Conservation (phyloP, 2,329 filamentous ascomycete species). For the Dryadomyces quercus-mongolicae region DNA sequence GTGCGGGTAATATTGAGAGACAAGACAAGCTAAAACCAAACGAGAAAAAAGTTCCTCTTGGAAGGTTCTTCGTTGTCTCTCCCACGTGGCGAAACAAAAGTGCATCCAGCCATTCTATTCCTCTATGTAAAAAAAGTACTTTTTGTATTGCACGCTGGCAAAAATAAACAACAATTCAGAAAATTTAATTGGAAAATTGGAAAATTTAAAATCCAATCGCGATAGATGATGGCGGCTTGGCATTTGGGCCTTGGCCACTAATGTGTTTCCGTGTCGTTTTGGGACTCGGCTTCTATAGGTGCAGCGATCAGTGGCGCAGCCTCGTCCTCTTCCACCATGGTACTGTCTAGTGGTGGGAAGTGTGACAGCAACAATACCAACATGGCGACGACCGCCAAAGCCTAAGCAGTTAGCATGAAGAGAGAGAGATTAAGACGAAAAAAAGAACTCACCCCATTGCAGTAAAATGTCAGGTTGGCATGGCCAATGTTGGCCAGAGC, state of each 20-base stretch:
- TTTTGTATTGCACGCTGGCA: neutral
- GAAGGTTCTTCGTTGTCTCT: too few relatives aligned
- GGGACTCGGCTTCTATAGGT: neutral
- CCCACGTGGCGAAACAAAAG: too few relatives aligned
- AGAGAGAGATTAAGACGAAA: neutral
- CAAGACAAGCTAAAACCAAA: too few relatives aligned
- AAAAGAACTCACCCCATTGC: conserved; percentile 42
- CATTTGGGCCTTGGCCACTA: neutral
- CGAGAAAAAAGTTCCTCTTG: too few relatives aligned
- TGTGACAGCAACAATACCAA: conserved; percentile 27
- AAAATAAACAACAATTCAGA: neutral
- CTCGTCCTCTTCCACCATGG: conserved; percentile 15
- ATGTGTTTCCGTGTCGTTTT: neutral
- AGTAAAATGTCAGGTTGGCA: conserved; percentile 52
- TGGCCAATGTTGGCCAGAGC: conserved; percentile 47
- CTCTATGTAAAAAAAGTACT: too few relatives aligned
- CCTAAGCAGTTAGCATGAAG: conserved; percentile 22
- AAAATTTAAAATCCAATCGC: neutral
- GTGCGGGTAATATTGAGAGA: too few relatives aligned
- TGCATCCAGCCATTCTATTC: too few relatives aligned
- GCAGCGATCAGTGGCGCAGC: neutral
- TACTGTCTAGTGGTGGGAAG: conserved; percentile 27
- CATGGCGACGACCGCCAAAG: conserved; percentile 36
- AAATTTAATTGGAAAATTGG: too few relatives aligned
- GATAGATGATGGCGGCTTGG: neutral